Conservation (phyloP, 345 rosid species). For the Pistacia vera region DNA sequence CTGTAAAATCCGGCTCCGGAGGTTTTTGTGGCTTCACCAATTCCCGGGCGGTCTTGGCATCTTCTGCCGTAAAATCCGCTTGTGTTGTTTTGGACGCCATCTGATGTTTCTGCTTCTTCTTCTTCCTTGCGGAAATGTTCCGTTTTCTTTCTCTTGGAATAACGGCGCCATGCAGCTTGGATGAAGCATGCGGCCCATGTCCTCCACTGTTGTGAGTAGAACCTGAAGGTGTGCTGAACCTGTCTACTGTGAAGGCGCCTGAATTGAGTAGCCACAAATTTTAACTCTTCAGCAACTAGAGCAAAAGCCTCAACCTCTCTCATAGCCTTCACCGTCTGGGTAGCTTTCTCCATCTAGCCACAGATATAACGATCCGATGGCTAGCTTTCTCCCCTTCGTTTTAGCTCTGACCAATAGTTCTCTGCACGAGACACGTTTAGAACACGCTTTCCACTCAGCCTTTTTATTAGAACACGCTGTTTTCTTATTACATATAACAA, state of each 20-base stretch:
- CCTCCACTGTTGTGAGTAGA: conserved; percentile 96
- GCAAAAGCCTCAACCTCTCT: conserved; percentile 95
- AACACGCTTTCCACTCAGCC: no score
- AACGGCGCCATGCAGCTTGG: conserved; percentile 96
- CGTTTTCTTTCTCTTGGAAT: conserved; percentile 72
- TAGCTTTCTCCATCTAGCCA: conserved; percentile 24
- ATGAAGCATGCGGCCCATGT: conserved; percentile 99
- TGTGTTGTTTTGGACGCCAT: conserved; percentile 28
- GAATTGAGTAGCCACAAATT: conserved; percentile 93
- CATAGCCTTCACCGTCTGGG: conserved; percentile 83
- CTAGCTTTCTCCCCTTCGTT: no score
- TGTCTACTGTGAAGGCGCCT: conserved; percentile 93
- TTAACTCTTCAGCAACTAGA: conserved; percentile 81
- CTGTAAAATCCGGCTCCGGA: conserved; percentile 91
- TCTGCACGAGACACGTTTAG: no score
- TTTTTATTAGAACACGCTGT: no score
- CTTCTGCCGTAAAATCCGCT: conserved; percentile 85
- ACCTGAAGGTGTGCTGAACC: conserved; percentile 94
- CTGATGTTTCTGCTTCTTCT: conserved; percentile 59
- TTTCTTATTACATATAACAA: no score
- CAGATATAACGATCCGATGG: no score
- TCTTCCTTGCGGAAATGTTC: conserved; percentile 78
- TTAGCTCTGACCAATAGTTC: no score
- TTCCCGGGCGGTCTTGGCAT: conserved; percentile 70
- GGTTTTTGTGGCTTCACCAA: conserved; percentile 84